Evolutionary conservation across 2,329 filamentous ascomycete species (phyloP).

Genomic region (Didymella keratinophila): DNA sequence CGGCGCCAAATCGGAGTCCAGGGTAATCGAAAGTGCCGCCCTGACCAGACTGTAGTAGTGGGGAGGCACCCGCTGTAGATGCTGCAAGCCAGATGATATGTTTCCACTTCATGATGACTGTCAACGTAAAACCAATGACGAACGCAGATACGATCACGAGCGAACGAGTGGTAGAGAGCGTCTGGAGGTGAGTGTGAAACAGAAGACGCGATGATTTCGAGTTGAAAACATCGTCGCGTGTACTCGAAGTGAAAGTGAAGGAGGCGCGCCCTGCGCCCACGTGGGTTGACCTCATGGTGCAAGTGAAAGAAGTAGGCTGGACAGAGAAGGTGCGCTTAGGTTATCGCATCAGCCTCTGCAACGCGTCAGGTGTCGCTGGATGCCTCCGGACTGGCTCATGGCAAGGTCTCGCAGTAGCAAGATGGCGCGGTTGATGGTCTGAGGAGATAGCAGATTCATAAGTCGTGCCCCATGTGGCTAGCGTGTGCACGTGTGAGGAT

Average conservation of each 20-base stretch:
- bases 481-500: slow-evolving; percentile 1
- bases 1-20: slow-evolving; percentile 35
- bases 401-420: not conserved
- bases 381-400: not conserved
- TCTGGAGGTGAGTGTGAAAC: not conserved
- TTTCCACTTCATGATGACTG: slow-evolving; percentile 30
- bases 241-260: slow-evolving; percentile 9
- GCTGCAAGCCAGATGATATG: slow-evolving; percentile 25
- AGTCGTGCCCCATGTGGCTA: not conserved
- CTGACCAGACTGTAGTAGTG: slow-evolving; percentile 6
- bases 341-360: not conserved
- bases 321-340: not conserved
- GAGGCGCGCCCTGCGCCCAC: slow-evolving; percentile 9
- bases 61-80: slow-evolving; percentile 14
- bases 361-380: not conserved
- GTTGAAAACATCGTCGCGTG: not conserved
- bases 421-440: not conserved
- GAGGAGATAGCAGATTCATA: not conserved
- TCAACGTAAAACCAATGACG: slow-evolving; percentile 19
- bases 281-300: slow-evolving; percentile 9
- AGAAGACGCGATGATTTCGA: not conserved
- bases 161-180: not conserved
- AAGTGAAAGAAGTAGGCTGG: slow-evolving; percentile 1
- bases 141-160: slow-evolving; percentile 18
- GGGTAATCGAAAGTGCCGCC: slow-evolving; percentile 26